These are phyloP conservation scores for Entoloma clypeatum DNA, from an alignment of 1,284 basidiomycete genomes.

Conservation along the genomic window DNA sequence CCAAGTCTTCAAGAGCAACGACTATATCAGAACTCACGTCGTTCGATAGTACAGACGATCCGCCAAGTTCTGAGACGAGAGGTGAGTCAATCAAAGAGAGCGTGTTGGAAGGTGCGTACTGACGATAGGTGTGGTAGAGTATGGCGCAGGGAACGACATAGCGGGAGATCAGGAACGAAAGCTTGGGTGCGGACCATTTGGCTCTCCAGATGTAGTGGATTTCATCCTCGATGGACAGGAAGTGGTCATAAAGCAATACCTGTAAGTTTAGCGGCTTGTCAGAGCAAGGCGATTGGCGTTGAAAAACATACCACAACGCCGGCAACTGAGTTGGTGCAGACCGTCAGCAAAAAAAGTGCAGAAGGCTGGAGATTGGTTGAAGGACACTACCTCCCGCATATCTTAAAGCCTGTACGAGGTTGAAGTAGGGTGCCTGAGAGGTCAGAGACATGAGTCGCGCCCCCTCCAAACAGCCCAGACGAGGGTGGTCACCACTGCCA, in stretches of 20 bases:
- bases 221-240: conserved; percentile 44
- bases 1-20: not conserved
- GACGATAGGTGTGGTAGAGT: conserved; percentile 37
- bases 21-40: conserved; percentile 3
- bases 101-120: conserved; percentile 13
- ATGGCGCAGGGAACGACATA: conserved; percentile 42
- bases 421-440: no score
- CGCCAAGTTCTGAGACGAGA: conserved; percentile 25
- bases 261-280: conserved; percentile 15
- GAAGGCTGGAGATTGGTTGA: no score
- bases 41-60: conserved; percentile 17
- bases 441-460: no score
- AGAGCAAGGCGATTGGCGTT: conserved; percentile 3
- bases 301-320: conserved; percentile 9
- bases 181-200: conserved; percentile 36
- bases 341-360: no score
- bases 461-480: no score
- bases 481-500: no score
- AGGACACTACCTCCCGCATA: no score
- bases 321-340: no score
- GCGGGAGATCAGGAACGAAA: conserved; percentile 43
- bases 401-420: no score
- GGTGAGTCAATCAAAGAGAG: not conserved
- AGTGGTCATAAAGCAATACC: conserved; percentile 48
- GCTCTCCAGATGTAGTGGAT: conserved; percentile 45